These are phyloP conservation scores for Colletotrichum camelliae DNA, from an alignment of 2,329 filamentous ascomycete species.

Conservation along the genomic window DNA sequence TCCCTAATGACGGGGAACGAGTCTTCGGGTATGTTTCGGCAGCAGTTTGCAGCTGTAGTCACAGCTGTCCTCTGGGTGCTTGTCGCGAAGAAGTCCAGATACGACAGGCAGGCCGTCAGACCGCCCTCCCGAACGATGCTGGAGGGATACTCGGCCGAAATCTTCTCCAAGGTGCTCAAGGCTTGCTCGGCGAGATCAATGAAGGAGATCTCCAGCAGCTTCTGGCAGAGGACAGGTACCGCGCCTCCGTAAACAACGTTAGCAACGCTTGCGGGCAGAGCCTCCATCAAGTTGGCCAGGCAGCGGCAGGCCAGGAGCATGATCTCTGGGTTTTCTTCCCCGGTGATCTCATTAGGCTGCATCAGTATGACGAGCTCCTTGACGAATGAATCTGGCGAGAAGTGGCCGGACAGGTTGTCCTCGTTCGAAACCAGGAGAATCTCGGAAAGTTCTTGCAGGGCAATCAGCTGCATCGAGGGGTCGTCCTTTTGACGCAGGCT, in stretches of 20 bases:
- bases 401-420: slow-evolving; percentile 93
- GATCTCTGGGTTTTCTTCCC: slow-evolving; percentile 92
- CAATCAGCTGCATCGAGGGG: slow-evolving; percentile 86
- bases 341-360: slow-evolving; percentile 82
- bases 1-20: slow-evolving; percentile 90
- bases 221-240: slow-evolving; percentile 92
- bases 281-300: slow-evolving; percentile 97
- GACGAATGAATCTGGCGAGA: slow-evolving; percentile 91
- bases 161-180: slow-evolving; percentile 94
- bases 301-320: slow-evolving; percentile 97
- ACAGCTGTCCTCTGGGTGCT: slow-evolving; percentile 96
- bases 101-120: slow-evolving; percentile 92
- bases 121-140: slow-evolving; percentile 96
- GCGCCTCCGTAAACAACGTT: slow-evolving; percentile 98
- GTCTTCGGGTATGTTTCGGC: slow-evolving; percentile 93
- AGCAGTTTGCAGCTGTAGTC: slow-evolving; percentile 97
- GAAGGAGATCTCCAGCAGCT: slow-evolving; percentile 93
- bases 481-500: slow-evolving; percentile 86
- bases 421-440: slow-evolving; percentile 94
- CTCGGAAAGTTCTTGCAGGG: slow-evolving; percentile 91
- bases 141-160: slow-evolving; percentile 92
- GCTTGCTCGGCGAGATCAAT: slow-evolving; percentile 98
- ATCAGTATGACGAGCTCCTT: slow-evolving; percentile 93
- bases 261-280: slow-evolving; percentile 86
- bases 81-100: slow-evolving; percentile 96